Percentiles rank a stretch among this genome's conserved stretches.
Conservation (phyloP, 2,329 filamentous ascomycete species). For the Rhynchosporium graminicola region DNA sequence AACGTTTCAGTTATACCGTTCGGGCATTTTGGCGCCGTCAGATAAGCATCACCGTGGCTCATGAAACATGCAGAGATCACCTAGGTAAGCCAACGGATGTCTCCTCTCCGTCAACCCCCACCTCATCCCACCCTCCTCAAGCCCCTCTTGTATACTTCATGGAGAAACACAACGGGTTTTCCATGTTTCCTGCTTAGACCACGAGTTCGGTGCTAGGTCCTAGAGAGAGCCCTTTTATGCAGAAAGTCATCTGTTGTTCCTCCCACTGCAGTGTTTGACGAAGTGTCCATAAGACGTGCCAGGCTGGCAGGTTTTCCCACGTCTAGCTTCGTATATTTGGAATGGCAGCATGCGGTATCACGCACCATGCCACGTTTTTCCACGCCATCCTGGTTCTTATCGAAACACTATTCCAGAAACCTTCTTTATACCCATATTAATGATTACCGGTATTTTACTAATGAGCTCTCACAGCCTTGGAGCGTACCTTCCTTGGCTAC, state of each 20-base stretch:
- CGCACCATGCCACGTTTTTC: slow-evolving; percentile 21
- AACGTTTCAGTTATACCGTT: slow-evolving; percentile 28
- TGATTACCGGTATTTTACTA: slow-evolving; percentile 14
- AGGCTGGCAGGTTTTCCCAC: not conserved
- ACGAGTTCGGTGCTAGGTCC: slow-evolving; percentile 19
- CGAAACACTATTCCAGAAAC: not conserved
- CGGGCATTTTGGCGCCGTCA: slow-evolving; percentile 51
- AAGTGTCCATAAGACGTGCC: slow-evolving; percentile 9
- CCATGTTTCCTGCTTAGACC: slow-evolving; percentile 16
- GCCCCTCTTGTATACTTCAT: not conserved
- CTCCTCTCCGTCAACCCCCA: slow-evolving; percentile 16
- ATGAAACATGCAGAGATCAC: slow-evolving; percentile 54
- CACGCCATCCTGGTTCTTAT: not conserved
- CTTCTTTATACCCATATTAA: slow-evolving; percentile 10
- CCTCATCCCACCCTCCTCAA: not conserved
- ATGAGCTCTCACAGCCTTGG: slow-evolving; percentile 56
- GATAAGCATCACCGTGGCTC: slow-evolving; percentile 52
- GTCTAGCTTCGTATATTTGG: slow-evolving; percentile 24
- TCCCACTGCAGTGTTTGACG: slow-evolving; percentile 13
- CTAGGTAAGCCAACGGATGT: slow-evolving; percentile 47
- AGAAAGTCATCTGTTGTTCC: slow-evolving; percentile 20
- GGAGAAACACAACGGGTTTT: slow-evolving; percentile 21
- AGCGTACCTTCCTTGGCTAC: slow-evolving; percentile 74
- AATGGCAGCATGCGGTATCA: slow-evolving; percentile 19
- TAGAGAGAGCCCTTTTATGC: slow-evolving; percentile 21